A percentile compares a stretch with the other conserved stretches of the same genome.
These are phyloP conservation scores for Candida montana DNA, from an alignment of 805 yeast genomes.

Conservation along the genomic window DNA sequence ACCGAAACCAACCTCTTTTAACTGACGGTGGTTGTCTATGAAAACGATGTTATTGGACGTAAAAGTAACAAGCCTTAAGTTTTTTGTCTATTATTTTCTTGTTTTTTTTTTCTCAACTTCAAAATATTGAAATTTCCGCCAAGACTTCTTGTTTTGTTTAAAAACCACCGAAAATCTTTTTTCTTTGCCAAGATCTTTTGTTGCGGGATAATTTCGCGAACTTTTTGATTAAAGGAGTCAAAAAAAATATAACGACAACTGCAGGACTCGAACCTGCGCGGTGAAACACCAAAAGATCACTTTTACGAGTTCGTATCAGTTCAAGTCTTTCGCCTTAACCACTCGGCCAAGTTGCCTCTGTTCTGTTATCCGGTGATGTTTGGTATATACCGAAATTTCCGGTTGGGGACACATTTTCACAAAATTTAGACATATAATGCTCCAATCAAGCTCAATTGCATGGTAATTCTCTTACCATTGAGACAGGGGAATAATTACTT, in stretches of 20 bases:
- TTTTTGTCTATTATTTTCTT: background rate
- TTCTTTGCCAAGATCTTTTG: background rate
- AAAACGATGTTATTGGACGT: background rate
- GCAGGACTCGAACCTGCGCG: conserved; percentile 29
- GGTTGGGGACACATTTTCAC: too few species aligned
- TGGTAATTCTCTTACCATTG: too few species aligned
- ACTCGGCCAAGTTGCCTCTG: conserved; percentile 26
- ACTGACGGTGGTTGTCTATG: background rate
- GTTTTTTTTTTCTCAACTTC: background rate
- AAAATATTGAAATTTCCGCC: background rate
- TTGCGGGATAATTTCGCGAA: too few species aligned
- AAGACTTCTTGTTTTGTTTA: background rate
- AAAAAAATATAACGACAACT: conserved; percentile 19
- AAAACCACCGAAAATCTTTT: background rate
- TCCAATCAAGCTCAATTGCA: too few species aligned
- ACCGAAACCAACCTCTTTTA: too few species aligned
- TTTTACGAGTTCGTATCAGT: conserved; percentile 9
- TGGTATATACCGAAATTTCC: too few species aligned
- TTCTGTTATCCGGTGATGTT: background rate
- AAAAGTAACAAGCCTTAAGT: background rate
- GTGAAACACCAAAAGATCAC: conserved; percentile 26
- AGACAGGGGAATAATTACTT: too few species aligned
- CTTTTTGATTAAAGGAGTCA: background rate
- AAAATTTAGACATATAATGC: too few species aligned
- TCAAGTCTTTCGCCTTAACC: conserved; percentile 29